Conservation (phyloP, 116 monocot species). For the Cymodocea nodosa region DNA sequence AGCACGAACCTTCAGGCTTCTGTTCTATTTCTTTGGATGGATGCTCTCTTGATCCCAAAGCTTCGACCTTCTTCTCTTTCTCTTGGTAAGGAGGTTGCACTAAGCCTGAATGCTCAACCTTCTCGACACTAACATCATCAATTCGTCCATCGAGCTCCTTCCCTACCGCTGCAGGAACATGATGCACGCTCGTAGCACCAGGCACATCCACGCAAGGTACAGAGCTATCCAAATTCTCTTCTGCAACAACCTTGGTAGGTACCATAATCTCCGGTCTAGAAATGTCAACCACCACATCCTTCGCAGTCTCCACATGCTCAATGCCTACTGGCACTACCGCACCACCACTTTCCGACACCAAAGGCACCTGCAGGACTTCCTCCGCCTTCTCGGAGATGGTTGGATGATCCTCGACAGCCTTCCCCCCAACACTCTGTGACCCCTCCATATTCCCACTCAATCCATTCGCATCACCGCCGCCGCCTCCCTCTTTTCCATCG, state of each 20-base stretch:
- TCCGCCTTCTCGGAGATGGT: not conserved
- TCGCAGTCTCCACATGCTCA: not conserved
- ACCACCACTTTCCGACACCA: not conserved
- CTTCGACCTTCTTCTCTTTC: conserved; percentile 1
- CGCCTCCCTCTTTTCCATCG: not conserved
- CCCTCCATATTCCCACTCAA: not conserved
- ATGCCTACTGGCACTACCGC: not conserved
- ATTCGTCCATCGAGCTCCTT: not conserved
- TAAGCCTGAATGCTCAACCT: not conserved
- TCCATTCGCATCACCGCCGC: not conserved
- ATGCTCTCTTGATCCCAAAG: not conserved
- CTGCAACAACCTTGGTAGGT: not conserved
- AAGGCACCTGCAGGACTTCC: not conserved
- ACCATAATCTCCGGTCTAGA: not conserved
- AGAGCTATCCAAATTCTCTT: not conserved
- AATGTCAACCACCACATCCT: not conserved
- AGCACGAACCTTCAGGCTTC: not conserved
- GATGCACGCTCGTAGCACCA: not conserved
- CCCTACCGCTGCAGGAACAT: conserved; percentile 6
- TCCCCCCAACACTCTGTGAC: not conserved
- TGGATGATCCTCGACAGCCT: not conserved
- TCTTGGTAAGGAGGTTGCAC: not conserved
- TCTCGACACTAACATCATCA: conserved; percentile 5
- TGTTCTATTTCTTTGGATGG: not conserved
- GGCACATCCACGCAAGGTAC: not conserved